Base-by-base conservation (phyloP, 257 asterid genomes). In the Perilla frutescens region DNA sequence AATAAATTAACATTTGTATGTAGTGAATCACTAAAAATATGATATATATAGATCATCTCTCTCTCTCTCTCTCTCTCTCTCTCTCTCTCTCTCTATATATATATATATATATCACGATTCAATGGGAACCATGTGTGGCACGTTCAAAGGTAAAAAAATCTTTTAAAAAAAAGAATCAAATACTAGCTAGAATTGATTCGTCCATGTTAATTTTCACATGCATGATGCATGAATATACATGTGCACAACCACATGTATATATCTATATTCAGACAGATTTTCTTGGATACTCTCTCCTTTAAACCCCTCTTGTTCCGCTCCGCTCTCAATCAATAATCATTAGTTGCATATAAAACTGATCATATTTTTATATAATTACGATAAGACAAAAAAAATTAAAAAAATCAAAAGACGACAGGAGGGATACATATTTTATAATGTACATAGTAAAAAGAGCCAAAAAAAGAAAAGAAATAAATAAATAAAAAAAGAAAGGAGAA, bases 61-160 rank as follows among this genome's bases (percentile, higher is more conserved):
- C 26, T 20, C 26, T 20, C 26, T 20, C 26, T 20, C 26, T 20
- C 26, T 20, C 26, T 20, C 26, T 20, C 26, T 20, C 26, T 20
- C 26, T 20, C 26, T 20, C n/a, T n/a, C n/a, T n/a, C n/a, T n/a
- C n/a, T n/a, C n/a, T 20, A 20, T 20, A 20, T 20, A 20, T 20
- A 20, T 20, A 20, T 20, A 34, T 34, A 2, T 3, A 44, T 44
- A 11, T 5, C n/a, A 37, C 4, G 26, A 36, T 11, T 14, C 8
- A 72, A 77, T 72, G 67, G 67, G 70, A 57, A 47, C 37, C 81
- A 72, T 72, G 84, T 68, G 81, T 77, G 68, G 73, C 82, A 68
- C 49, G 79, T 80, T 67, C 65, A 66, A 61, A 54, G 48, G 26
- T 20, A 20, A 20, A 68, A 58, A 71, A 58, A 40, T 3, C 29